phyloP scores from a whole-genome alignment of 2,329 filamentous ascomycete genomes.

The Alternaria metachromatica region DNA sequence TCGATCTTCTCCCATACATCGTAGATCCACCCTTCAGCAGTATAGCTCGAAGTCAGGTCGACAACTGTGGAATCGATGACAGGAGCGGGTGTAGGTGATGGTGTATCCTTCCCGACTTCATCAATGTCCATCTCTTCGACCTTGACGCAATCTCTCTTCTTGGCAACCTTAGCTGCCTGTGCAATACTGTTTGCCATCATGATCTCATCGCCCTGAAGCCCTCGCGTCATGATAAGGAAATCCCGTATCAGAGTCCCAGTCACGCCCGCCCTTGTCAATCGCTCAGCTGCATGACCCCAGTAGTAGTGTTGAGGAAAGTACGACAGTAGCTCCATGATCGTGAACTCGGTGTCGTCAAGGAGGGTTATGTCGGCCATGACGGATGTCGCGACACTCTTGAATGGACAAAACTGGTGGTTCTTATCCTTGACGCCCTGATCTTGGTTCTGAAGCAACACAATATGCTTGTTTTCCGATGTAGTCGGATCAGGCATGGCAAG shows the following conservation, averaged over 20 bases:
- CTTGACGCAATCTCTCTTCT: background rate
- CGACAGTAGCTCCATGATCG: background rate
- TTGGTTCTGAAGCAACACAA: conserved; percentile 6
- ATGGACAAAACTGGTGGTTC: background rate
- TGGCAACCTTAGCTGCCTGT: background rate
- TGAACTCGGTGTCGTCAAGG: background rate
- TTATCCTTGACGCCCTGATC: background rate
- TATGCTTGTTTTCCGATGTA: background rate
- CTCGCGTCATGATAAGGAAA: background rate
- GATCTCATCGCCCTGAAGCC: background rate
- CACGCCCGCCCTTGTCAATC: background rate
- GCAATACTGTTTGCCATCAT: background rate
- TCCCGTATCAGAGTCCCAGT: background rate
- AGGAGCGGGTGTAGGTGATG: fast-evolving
- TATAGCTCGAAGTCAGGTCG: background rate
- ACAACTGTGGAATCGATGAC: background rate
- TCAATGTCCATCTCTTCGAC: background rate
- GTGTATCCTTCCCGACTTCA: background rate
- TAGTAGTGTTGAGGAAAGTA: background rate
- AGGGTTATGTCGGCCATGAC: background rate
- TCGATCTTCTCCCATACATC: conserved; percentile 13
- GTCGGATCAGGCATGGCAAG: background rate
- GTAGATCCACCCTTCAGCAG: conserved; percentile 19
- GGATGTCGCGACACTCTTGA: background rate
- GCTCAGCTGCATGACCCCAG: background rate